phyloP scores from a whole-genome alignment of 1,139 yeast species.

The Geotrichum cucujoidarum region DNA sequence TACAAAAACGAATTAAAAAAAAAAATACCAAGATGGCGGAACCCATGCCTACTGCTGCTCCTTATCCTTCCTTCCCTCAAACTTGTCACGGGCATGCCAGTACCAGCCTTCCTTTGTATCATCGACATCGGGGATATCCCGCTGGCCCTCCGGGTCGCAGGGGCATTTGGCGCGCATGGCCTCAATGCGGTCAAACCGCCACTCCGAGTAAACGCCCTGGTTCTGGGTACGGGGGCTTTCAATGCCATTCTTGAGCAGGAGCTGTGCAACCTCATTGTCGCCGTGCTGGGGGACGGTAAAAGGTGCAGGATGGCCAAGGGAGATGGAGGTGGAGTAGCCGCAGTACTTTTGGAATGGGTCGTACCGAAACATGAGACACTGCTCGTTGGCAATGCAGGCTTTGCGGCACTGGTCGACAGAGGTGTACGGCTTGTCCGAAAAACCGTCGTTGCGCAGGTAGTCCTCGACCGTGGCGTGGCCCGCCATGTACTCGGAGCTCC shows the following conservation, averaged over 20 bases:
- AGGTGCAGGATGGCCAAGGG: conserved; percentile 30
- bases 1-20: conserved; percentile 52
- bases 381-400: conserved; percentile 26
- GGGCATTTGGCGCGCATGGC: conserved; percentile 26
- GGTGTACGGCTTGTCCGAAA: conserved; percentile 23
- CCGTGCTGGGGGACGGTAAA: conserved; percentile 19
- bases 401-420: conserved; percentile 27
- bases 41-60: background rate
- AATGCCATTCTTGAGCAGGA: conserved; percentile 14
- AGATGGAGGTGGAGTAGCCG: conserved; percentile 29
- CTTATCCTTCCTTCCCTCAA: conserved; percentile 3
- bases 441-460: conserved; percentile 15
- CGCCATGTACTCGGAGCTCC: conserved; percentile 20
- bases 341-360: conserved; percentile 33
- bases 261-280: conserved; percentile 17
- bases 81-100: conserved; percentile 26
- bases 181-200: conserved; percentile 19
- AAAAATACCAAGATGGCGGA: conserved; percentile 22
- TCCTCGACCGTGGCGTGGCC: conserved; percentile 16
- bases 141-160: conserved; percentile 31
- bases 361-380: conserved; percentile 33
- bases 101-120: conserved; percentile 36
- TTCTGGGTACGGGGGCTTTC: conserved; percentile 8
- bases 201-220: conserved; percentile 18
- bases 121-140: conserved; percentile 25